A percentile compares a stretch with the other conserved stretches of the same genome.
Evolutionary conservation across 306 rosid species (phyloP).

Genomic region (Arachis stenosperma): DNA sequence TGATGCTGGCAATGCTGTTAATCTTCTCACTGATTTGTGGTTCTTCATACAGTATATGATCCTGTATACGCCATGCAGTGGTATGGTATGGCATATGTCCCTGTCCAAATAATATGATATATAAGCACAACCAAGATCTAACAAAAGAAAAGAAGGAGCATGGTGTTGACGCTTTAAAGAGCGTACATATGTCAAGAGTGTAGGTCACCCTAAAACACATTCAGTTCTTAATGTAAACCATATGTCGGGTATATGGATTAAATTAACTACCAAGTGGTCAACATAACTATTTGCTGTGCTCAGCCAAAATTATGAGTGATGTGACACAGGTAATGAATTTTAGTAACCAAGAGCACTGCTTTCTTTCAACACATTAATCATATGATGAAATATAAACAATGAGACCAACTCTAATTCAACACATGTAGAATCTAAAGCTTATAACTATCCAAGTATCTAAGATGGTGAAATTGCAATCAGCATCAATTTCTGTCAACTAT

Average conservation of each 20-base stretch:
- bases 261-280: conserved; percentile 11
- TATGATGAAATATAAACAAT: conserved; percentile 2
- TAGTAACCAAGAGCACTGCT: conserved; percentile 21
- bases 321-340: conserved; percentile 10
- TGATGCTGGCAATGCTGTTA: conserved; percentile 51
- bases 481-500: neutral
- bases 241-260: conserved; percentile 2
- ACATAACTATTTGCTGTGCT: conserved; percentile 18
- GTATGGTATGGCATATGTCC: conserved; percentile 50
- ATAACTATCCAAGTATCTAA: conserved; percentile 10
- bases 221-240: conserved; percentile 20
- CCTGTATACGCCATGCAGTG: conserved; percentile 50
- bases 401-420: conserved; percentile 8
- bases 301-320: neutral
- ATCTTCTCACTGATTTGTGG: conserved; percentile 54
- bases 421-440: conserved; percentile 5
- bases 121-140: conserved; percentile 29
- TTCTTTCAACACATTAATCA: conserved; percentile 7
- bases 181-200: neutral
- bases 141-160: neutral
- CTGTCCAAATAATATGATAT: conserved; percentile 52
- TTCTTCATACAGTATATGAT: conserved; percentile 52
- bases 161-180: conserved; percentile 19
- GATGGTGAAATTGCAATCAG: conserved; percentile 5
- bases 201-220: conserved; percentile 18